Evolutionary conservation across 2,329 filamentous ascomycete species (phyloP).

Genomic region (Pseudogymnoascus sp.): DNA sequence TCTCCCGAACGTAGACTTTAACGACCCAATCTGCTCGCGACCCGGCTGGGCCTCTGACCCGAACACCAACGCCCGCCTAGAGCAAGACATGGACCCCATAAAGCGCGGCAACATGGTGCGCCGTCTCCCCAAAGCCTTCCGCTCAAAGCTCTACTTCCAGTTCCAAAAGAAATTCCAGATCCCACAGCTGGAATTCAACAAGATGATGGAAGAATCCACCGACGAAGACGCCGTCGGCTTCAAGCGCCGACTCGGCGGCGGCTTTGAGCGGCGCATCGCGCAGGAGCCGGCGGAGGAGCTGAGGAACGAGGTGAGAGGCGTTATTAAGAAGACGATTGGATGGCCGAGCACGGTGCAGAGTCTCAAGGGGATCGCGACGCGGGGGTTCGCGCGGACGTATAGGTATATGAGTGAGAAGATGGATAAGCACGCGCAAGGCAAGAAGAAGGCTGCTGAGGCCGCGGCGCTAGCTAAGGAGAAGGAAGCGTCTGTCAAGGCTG

Average conservation of each 20-base stretch:
- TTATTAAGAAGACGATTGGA: conserved; percentile 80
- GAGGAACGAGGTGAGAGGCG: conserved; percentile 61
- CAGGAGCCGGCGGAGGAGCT: conserved; percentile 60
- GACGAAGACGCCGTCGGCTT: conserved; percentile 63
- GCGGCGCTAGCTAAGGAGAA: not conserved
- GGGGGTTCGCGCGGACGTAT: conserved; percentile 62
- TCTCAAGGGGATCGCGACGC: conserved; percentile 75
- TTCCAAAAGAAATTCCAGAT: conserved; percentile 90
- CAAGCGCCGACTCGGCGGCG: conserved; percentile 68
- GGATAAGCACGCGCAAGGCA: conserved; percentile 47
- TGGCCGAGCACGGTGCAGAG: conserved; percentile 91
- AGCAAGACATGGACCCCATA: conserved; percentile 87
- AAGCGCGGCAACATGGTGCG: conserved; percentile 95
- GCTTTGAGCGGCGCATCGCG: conserved; percentile 81
- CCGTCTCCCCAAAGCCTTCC: conserved; percentile 78
- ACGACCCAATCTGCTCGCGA: conserved; percentile 53
- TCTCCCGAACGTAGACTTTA: conserved; percentile 79
- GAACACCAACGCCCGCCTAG: conserved; percentile 58
- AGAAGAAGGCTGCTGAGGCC: conserved; percentile 18
- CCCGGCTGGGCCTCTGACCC: conserved; percentile 59
- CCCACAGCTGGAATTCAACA: conserved; percentile 72
- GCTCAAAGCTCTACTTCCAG: conserved; percentile 85
- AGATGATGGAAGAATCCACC: conserved; percentile 71
- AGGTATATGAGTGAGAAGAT: conserved; percentile 81
- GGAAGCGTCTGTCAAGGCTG: not conserved